Evolutionary conservation across 352 stramenopile genomes (phyloP).

Genomic region (Globisporangium megalacanthum): DNA sequence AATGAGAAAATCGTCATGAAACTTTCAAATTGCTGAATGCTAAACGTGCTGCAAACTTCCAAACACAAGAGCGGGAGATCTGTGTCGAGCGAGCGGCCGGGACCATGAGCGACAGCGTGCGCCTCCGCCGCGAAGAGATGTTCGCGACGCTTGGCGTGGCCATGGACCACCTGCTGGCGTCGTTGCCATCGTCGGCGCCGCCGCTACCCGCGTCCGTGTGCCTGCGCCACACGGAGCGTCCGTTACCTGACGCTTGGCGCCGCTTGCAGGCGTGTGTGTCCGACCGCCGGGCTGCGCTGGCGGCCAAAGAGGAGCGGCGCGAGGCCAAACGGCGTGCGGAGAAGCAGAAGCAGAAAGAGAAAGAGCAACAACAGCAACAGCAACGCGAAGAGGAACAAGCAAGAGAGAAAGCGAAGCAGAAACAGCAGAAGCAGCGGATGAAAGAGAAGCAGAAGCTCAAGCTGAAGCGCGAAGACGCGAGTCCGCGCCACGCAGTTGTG

Average conservation of each 20-base stretch:
- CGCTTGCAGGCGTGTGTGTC: constrained; percentile 16
- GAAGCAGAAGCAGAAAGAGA: constrained; percentile 17
- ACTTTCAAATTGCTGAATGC: too few relatives aligned
- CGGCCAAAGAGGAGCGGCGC: constrained; percentile 22
- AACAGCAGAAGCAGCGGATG: constrained; percentile 6
- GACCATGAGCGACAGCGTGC: constrained; percentile 8
- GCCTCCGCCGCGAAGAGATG: constrained; percentile 15
- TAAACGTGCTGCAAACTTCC: too few relatives aligned
- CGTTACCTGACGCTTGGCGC: constrained; percentile 16
- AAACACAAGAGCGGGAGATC: too few relatives aligned
- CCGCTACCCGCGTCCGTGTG: constrained; percentile 16
- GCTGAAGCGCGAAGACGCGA: constrained; percentile 7
- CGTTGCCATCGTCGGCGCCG: constrained; percentile 10
- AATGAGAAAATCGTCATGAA: too few relatives aligned
- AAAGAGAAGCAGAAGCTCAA: background rate
- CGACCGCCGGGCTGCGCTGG: constrained; percentile 19
- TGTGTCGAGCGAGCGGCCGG: background rate
- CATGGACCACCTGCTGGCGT: constrained; percentile 46
- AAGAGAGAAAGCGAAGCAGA: constrained; percentile 5
- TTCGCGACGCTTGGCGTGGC: constrained; percentile 38
- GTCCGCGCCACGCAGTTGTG: background rate
- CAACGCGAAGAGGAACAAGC: constrained; percentile 4
- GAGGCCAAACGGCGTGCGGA: constrained; percentile 25
- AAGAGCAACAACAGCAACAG: constrained; percentile 11
- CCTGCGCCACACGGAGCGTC: constrained; percentile 3